Base-by-base conservation (phyloP, 176 grass and related monocot species). In the Dactylis glomerata region DNA sequence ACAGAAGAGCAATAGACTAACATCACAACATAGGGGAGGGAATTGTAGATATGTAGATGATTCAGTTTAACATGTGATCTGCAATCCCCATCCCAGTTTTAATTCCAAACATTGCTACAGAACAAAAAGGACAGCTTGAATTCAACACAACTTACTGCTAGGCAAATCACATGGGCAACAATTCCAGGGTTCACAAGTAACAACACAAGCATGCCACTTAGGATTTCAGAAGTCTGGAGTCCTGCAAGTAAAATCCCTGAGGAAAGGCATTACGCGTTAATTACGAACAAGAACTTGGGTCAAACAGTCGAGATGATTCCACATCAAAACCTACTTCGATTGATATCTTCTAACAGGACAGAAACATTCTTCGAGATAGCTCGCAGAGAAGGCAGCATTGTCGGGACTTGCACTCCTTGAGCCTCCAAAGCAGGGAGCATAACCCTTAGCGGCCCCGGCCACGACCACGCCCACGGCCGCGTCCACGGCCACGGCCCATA, bases 391-490 rank as follows among this genome's bases (percentile, higher is more conserved):
- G 69, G 42, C 42, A 82, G 75, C 54, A 77, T 77, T 26, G 64
- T 54, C 58, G 42, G 24, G 57, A 67, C 57, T 75, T 65, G 54
- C 33, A 68, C 16, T 45, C 30, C 68, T 23, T 73, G 56, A 82
- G 85, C 82, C 62, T 81, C 33, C 70, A 63, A 79, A 68, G 54
- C 52, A 84, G 46, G 64, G 27, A 33, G 50, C 45, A 32, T 66
- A 67, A 38, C 41, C 61, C 75, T 92, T 73, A 94, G 82, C 94
- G 92, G 1, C 85, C 69, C 38, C 94, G 62, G 80, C 89, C 94
- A 23, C 94, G 92, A 38, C 94, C 94, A 37, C 92, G 90, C 23
- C 94, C 90, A 77, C 94, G 92, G 0, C 92, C 94, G 44, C 94
- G 94, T 1, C 94, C 94, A 9, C 94, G 89, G 3, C 94, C 94